A percentile compares a stretch with the other conserved stretches of the same genome.
Evolutionary conservation across 2,329 filamentous ascomycete species (phyloP).

Genomic region (Didymella lethalis): DNA sequence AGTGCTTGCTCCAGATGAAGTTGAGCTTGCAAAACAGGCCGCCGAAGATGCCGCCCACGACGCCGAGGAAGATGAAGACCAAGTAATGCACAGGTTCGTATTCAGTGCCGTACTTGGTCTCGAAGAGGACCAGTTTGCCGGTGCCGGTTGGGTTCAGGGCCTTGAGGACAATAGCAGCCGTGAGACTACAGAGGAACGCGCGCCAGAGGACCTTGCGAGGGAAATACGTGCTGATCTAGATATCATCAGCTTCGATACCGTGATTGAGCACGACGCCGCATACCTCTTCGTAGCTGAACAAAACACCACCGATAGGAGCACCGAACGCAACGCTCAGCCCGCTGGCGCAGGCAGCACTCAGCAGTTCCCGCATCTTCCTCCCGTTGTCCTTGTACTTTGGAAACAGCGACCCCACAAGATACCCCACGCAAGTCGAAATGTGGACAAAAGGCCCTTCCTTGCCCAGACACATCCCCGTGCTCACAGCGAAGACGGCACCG

Average conservation of each 20-base stretch:
- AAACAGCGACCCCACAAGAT: constrained; percentile 61
- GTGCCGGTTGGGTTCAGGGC: constrained; percentile 67
- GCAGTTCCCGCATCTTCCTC: constrained; percentile 65
- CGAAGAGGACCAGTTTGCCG: constrained; percentile 67
- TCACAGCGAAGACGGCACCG: constrained; percentile 66
- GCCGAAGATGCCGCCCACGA: constrained; percentile 66
- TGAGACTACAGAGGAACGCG: constrained; percentile 65
- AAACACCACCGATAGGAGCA: constrained; percentile 67
- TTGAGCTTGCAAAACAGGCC: constrained; percentile 67
- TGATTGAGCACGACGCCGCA: background rate
- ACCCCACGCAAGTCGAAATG: constrained; percentile 66
- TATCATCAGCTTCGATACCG: background rate
- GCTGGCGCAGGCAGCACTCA: constrained; percentile 65
- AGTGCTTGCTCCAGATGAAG: constrained; percentile 64
- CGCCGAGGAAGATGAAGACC: constrained; percentile 64
- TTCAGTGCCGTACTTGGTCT: constrained; percentile 66
- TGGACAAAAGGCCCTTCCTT: constrained; percentile 68
- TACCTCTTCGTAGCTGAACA: constrained; percentile 65
- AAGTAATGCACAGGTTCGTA: constrained; percentile 65
- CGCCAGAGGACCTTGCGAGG: constrained; percentile 66
- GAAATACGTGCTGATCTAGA: constrained; percentile 64
- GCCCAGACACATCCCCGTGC: constrained; percentile 67
- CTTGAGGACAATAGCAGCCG: constrained; percentile 64
- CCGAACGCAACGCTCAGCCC: constrained; percentile 69
- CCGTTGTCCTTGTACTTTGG: constrained; percentile 66